Evolutionary conservation across 805 yeast species (phyloP).

Genomic region (Dipodascus albidus): DNA sequence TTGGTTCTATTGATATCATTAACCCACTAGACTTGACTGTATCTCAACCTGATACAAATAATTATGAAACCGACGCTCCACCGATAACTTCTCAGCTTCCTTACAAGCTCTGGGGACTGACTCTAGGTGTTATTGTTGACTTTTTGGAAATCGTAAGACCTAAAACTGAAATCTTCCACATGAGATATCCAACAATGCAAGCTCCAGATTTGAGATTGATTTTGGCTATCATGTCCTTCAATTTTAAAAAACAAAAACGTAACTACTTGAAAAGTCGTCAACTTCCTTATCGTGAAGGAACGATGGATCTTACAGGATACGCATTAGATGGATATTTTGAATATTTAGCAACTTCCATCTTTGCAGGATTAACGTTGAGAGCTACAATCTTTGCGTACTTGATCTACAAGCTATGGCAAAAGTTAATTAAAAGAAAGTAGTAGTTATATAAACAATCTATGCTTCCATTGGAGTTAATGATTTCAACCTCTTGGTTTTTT

Average conservation of each 20-base stretch:
- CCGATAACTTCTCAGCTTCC: constrained; percentile 14
- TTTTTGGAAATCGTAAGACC: constrained; percentile 19
- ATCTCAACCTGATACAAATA: constrained; percentile 6
- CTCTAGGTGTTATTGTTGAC: constrained; percentile 25
- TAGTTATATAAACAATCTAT: background rate
- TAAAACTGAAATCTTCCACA: constrained; percentile 4
- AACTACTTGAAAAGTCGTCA: constrained; percentile 1
- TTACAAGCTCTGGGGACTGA: constrained; percentile 29
- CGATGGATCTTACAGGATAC: constrained; percentile 16
- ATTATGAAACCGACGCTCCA: constrained; percentile 3
- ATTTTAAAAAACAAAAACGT: constrained; percentile 3
- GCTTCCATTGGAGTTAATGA: constrained; percentile 9
- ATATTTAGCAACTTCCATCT: constrained; percentile 15
- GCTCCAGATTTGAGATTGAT: constrained; percentile 19
- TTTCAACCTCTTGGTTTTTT: constrained; percentile 31
- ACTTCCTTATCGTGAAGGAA: constrained; percentile 9
- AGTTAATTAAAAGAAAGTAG: background rate
- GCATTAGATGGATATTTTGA: constrained; percentile 18
- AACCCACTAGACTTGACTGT: background rate
- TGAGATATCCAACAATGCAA: constrained; percentile 17
- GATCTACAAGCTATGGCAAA: constrained; percentile 3
- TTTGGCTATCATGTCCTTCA: constrained; percentile 8
- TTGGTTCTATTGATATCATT: constrained; percentile 19
- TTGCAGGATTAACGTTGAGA: background rate
- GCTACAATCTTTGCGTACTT: background rate